These are phyloP conservation scores for Saccharomyces hybrid DNA, from an alignment of 1,139 yeast species.

Conservation along the genomic window DNA sequence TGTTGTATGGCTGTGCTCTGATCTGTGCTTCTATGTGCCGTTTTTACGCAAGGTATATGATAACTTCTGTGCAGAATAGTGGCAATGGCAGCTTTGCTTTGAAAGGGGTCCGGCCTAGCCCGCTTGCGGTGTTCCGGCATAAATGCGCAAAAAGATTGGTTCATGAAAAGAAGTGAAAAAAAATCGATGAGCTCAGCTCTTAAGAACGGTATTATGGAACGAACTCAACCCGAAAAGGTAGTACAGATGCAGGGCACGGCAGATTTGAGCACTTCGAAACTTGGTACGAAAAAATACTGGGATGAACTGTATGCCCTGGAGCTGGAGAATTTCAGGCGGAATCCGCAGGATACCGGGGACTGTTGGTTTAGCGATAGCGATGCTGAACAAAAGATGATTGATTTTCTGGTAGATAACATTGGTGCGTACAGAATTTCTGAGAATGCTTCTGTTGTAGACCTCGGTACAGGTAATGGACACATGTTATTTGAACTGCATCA, in stretches of 20 bases:
- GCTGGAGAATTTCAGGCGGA: conserved; percentile 56
- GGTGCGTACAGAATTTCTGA: conserved; percentile 29
- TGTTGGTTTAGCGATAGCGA: conserved; percentile 93
- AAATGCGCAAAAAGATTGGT: neutral
- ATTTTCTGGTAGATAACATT: conserved; percentile 45
- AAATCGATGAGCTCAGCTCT: conserved; percentile 2
- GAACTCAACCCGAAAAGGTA: neutral
- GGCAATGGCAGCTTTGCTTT: neutral
- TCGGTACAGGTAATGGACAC: conserved; percentile 97
- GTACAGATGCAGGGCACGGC: conserved; percentile 42
- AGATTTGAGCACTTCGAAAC: conserved; percentile 55
- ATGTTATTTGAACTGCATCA: conserved; percentile 60
- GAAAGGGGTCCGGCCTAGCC: neutral
- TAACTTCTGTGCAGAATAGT: neutral
- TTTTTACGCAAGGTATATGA: neutral
- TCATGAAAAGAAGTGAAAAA: neutral
- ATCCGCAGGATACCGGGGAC: conserved; percentile 84
- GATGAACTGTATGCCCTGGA: conserved; percentile 75
- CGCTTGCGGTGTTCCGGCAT: neutral
- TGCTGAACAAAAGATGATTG: conserved; percentile 77
- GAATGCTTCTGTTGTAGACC: conserved; percentile 49
- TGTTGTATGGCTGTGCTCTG: neutral
- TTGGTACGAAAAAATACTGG: conserved; percentile 86
- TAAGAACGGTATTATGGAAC: neutral
- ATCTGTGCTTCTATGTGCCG: neutral